phyloP scores from a whole-genome alignment of 176 grass and related monocot genomes.

The Carex myosuroides region DNA sequence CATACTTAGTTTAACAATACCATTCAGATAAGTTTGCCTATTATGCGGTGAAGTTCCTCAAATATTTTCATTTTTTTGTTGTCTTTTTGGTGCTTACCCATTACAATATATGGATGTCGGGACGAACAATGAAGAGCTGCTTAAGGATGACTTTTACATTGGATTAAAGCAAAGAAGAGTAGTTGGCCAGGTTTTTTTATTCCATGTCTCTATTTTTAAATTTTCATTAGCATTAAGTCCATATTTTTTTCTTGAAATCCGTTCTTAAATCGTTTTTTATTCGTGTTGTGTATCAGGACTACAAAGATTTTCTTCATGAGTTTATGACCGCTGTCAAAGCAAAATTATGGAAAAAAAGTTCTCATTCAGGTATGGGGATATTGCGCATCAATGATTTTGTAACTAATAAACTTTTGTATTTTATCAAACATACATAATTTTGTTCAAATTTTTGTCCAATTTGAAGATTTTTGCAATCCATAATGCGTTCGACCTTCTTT shows the following conservation, averaged over 20 bases:
- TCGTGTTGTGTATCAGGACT: slow-evolving; percentile 22
- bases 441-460: no score
- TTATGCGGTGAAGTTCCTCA: not conserved
- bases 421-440: not conserved
- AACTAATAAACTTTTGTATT: not conserved
- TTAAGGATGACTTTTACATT: slow-evolving; percentile 91
- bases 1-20: no score
- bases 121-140: slow-evolving; percentile 81
- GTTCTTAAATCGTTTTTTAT: not conserved
- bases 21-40: no score
- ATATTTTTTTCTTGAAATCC: not conserved
- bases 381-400: not conserved
- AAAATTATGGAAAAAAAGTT: slow-evolving; percentile 84
- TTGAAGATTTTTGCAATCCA: no score
- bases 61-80: not conserved
- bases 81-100: slow-evolving; percentile 51
- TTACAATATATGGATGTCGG: slow-evolving; percentile 96
- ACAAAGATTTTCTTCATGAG: slow-evolving; percentile 34
- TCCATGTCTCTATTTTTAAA: not conserved
- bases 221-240: not conserved
- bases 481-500: no score
- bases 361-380: slow-evolving; percentile 59
- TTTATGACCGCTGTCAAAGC: slow-evolving; percentile 84
- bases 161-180: slow-evolving; percentile 69
- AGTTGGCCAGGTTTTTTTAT: slow-evolving; percentile 52